Evolutionary conservation across 2,329 filamentous ascomycete genomes (phyloP).

Genomic region (Neopestalotiopsis sp.): DNA sequence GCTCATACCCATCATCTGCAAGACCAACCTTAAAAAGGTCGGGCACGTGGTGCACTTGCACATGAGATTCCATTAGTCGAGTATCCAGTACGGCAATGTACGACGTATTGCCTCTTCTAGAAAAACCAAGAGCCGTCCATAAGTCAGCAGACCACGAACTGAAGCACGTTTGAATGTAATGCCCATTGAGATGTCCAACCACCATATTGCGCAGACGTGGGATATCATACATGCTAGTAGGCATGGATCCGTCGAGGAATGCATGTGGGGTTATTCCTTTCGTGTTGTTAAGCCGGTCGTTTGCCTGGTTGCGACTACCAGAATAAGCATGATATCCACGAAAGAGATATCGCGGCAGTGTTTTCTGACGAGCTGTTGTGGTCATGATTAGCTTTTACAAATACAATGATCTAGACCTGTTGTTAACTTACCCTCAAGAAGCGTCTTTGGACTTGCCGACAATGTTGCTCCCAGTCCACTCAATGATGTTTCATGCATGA

Average conservation of each 20-base stretch:
- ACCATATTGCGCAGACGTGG: neutral
- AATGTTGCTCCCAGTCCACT: too few relatives aligned
- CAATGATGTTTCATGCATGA: too few relatives aligned
- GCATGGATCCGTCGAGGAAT: neutral
- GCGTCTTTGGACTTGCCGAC: rapidly evolving
- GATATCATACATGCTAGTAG: neutral
- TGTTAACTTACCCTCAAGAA: neutral
- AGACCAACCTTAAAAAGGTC: neutral
- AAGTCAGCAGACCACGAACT: conserved; percentile 10
- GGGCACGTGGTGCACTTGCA: neutral
- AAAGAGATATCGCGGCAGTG: neutral
- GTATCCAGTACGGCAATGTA: conserved; percentile 1
- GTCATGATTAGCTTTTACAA: neutral
- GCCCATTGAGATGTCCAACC: neutral
- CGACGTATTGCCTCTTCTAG: rapidly evolving
- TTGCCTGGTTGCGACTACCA: too few relatives aligned
- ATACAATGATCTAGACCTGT: neutral
- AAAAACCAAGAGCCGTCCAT: neutral
- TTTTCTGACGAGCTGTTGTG: neutral
- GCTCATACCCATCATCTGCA: neutral
- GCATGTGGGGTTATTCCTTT: conserved; percentile 4
- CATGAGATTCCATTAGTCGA: neutral
- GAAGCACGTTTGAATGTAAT: neutral
- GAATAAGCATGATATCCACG: neutral
- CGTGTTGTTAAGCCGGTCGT: neutral